Evolutionary conservation across 768 basidiomycete genomes (phyloP), one percentile per base, ranked within the genome.

Genomic region (Tricholoma furcatifolium): DNA sequence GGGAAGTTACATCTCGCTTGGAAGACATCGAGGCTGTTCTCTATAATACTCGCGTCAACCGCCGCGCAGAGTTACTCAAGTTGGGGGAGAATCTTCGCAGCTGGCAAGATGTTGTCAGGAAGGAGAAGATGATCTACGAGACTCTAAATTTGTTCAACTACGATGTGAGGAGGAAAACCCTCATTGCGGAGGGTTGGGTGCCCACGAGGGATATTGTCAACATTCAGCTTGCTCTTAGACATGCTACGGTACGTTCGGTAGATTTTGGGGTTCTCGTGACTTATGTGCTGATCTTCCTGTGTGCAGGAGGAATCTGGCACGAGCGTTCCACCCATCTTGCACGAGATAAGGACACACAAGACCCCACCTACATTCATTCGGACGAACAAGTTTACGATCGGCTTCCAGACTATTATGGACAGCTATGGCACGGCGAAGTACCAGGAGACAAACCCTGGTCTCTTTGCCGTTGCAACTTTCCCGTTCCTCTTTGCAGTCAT

Each of bases 401-500:
- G 87, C 7, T 98, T 94, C 82, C 97, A 99, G 71, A 83, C 90
- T 34, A 95, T 99, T 71, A 97, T 99, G 86, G 97, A 99, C 69
- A 88, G 88, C 46, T 99, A 99, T 65, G 97, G 96, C 63, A 85
- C 92, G 47, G 91, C 93, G 12, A 85, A 83, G 1, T 98, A 99
- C 67, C 91, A 98, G 67, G 97, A 99, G 70, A 85, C 94, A 67
- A 98, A 98, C 67, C 96, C 97, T 17, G 97, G 95, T 49, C 72
- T 98, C 24, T 96, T 96, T 69, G 93, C 92, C 0, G 75, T 91
- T 60, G 75, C 89, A 60, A 97, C 94, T 1, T 97, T 97, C 84
- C 97, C 97, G 0, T 98, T 99, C 84, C 72, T 99, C 60, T 99
- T 98, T 63, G 96, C 93, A 4, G 92, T 99, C 73, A 99, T 99